Base-by-base conservation (phyloP, 169 alveolate species). In the Eimeria nieschulzi region DNA sequence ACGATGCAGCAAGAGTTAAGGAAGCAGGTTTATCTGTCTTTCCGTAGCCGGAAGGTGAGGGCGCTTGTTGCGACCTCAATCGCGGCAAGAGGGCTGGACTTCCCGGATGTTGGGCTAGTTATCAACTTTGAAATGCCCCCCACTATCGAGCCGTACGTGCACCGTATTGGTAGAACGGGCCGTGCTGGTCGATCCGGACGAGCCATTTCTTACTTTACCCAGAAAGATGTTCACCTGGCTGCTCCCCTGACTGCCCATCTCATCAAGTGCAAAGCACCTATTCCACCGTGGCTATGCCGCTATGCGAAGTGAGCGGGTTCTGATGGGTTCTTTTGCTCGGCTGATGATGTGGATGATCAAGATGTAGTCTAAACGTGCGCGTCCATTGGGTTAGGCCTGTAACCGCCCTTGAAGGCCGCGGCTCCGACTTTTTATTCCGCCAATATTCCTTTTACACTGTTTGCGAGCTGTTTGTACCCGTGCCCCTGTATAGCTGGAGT, bases 91-190 rank as follows among this genome's bases (percentile, higher is more conserved):
- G 99, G 99, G 5, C 97, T 99, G 53, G 99, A 99, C 94, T 98
- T 98, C 95, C 95, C 96, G 79, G 98, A 97, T 66, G 99, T 99
- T 23, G 97, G 97, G 61, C 95, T 97, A 53, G 99, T 99, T 78
- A 97, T 99, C 73, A 99, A 98, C 94, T 99, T 96, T 92, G 99
- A 98, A 93, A 96, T 98, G 86, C 99, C 99, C n/a, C 96, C 96
- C 92, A 95, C 97, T 23, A 95, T 97, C 25, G 97, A 97, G 61
- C 97, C 96, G 84, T 99, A 98, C 94, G 97, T 99, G 63, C 99
- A 99, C 95, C 97, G 99, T 92, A 97, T 98, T 33, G 99, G 99
- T 13, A 97, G 99, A 90, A 97, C 99, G n/a, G 99, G 99, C 21
- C 95, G 99, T 82, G 99, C 99, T 0, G 99, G 99, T 21, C 93